Evolutionary conservation across 1,139 yeast species (phyloP).

Genomic region (Yamadazyma taylorii): DNA sequence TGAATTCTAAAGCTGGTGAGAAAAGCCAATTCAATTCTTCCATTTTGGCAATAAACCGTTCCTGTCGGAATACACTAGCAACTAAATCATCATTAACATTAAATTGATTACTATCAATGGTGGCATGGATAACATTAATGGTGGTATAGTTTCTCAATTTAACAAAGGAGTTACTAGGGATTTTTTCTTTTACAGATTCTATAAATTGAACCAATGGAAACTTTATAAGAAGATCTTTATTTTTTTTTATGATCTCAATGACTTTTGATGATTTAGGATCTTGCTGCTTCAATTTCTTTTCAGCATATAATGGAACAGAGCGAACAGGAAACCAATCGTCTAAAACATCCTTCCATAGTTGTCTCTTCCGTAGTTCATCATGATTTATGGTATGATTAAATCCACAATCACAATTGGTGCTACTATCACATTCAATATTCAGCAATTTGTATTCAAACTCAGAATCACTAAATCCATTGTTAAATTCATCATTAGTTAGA

Average conservation of each 20-base stretch:
- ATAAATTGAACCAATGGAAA: background rate
- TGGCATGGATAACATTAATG: constrained; percentile 5
- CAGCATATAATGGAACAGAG: background rate
- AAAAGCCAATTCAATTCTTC: constrained; percentile 29
- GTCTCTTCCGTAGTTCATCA: constrained; percentile 16
- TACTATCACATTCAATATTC: background rate
- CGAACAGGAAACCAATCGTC: constrained; percentile 6
- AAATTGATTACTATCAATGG: constrained; percentile 3
- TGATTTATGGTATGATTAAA: constrained; percentile 11
- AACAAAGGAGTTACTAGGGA: background rate
- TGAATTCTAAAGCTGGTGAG: constrained; percentile 21
- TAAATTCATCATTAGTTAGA: constrained; percentile 13
- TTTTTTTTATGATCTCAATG: background rate
- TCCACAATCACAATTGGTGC: constrained; percentile 9
- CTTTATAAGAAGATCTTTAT: background rate
- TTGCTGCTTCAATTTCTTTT: background rate
- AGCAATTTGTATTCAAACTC: constrained; percentile 12
- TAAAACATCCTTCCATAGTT: constrained; percentile 21
- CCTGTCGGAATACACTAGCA: constrained; percentile 36
- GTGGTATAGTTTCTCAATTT: constrained; percentile 6
- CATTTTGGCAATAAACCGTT: constrained; percentile 33
- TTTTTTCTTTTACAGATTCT: too few species aligned
- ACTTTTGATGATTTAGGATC: background rate
- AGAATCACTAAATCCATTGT: constrained; percentile 25
- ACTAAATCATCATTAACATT: constrained; percentile 30